Conservation (phyloP, 257 asterid species). For the Lavandula angustifolia region DNA sequence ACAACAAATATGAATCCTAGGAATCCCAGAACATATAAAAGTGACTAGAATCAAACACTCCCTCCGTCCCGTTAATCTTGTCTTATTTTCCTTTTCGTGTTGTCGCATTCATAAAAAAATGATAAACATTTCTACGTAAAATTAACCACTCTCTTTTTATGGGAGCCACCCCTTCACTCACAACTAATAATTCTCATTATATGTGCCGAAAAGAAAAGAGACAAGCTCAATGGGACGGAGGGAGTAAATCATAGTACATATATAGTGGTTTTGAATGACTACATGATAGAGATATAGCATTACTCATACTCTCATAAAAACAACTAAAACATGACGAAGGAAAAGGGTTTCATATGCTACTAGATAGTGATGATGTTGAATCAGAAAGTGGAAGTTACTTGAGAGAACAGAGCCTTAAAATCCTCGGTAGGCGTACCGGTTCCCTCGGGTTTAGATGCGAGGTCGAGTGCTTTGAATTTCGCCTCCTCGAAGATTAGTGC, state of each 20-base stretch:
- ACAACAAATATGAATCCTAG: neutral
- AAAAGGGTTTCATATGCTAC: neutral
- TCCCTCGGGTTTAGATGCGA: conserved; percentile 92
- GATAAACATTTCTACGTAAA: too few species aligned
- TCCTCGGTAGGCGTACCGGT: conserved; percentile 74
- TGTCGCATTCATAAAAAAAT: too few species aligned
- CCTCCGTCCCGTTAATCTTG: too few species aligned
- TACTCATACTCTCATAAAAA: neutral
- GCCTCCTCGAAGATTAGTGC: conserved; percentile 83
- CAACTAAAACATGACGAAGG: neutral
- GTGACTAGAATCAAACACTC: conserved; percentile 10
- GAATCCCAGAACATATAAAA: conserved; percentile 1
- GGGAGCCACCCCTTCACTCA: too few species aligned
- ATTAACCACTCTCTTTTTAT: too few species aligned
- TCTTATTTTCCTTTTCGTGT: too few species aligned
- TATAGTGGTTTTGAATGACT: conserved; percentile 28
- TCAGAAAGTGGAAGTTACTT: conserved; percentile 67
- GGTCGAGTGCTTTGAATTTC: conserved; percentile 77
- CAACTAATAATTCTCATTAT: too few species aligned
- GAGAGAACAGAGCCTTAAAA: conserved; percentile 83
- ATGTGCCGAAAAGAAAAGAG: too few species aligned
- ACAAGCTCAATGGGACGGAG: too few species aligned
- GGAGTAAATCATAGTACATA: neutral
- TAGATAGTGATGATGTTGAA: neutral
- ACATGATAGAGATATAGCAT: conserved; percentile 5